phyloP scores from a whole-genome alignment of 2,329 filamentous ascomycete genomes.

The Triangularia setosa region DNA sequence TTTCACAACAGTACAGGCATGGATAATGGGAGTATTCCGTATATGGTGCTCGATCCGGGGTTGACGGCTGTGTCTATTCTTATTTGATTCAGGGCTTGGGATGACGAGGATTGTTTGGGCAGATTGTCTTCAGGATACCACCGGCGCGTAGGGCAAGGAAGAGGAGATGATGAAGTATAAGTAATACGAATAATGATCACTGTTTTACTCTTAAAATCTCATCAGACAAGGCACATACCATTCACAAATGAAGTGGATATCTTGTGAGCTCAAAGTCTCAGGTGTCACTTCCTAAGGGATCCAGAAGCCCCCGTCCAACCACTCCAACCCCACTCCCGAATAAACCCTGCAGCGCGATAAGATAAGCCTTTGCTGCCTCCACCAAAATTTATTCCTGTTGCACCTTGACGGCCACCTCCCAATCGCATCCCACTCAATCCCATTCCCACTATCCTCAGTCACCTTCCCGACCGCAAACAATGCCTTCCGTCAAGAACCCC shows the following conservation, averaged over 20 bases:
- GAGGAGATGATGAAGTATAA: not conserved
- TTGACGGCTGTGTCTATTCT: constrained; percentile 37
- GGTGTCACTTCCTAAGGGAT: too few species aligned
- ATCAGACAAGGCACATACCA: too few species aligned
- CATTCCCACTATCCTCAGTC: not conserved
- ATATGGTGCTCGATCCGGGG: constrained; percentile 37
- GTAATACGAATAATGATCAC: not conserved
- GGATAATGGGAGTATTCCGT: constrained; percentile 34
- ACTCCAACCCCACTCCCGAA: too few species aligned
- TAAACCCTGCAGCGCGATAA: not conserved
- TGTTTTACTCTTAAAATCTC: not conserved
- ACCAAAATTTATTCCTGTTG: constrained; percentile 1
- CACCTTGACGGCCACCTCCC: constrained; percentile 4
- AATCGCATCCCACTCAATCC: not conserved
- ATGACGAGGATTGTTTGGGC: not conserved
- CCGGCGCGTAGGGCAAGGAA: not conserved
- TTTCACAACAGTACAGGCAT: constrained; percentile 31
- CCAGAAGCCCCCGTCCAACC: not conserved
- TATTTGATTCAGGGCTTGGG: constrained; percentile 18
- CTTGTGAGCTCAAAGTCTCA: too few species aligned
- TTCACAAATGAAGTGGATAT: too few species aligned
- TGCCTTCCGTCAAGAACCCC: constrained; percentile 57
- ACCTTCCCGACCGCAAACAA: constrained; percentile 28
- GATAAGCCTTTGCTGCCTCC: not conserved
- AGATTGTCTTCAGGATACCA: not conserved